Conservation (phyloP, 106 monocot species). For the Platanthera zijinensis region DNA sequence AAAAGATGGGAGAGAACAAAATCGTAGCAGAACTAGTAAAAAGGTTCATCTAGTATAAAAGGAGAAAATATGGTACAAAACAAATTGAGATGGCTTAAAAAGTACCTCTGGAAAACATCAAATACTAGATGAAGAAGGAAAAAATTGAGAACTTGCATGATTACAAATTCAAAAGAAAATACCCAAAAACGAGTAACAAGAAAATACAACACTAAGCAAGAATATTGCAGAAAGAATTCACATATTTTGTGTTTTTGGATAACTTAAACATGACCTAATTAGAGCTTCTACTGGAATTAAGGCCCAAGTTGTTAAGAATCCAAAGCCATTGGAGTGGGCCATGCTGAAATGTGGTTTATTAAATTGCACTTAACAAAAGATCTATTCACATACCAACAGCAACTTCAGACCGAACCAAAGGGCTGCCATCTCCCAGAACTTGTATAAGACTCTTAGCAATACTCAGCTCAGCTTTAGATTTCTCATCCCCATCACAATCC, state of each 20-base stretch:
- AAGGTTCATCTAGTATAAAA: neutral
- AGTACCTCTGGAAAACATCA: neutral
- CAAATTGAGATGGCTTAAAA: neutral
- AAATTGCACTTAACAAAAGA: neutral
- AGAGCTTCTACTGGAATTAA: neutral
- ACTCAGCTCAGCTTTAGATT: conserved; percentile 62
- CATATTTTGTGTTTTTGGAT: neutral
- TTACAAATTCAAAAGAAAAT: neutral
- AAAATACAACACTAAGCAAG: neutral
- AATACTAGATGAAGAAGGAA: neutral
- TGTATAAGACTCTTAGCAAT: conserved; percentile 65
- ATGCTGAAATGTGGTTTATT: neutral
- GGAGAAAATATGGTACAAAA: neutral
- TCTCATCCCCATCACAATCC: conserved; percentile 85
- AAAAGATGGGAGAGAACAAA: neutral
- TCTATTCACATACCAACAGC: conserved; percentile 52
- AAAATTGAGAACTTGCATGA: neutral
- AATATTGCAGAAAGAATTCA: neutral
- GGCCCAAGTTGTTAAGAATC: neutral
- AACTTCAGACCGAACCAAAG: conserved; percentile 93
- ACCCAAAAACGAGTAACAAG: neutral
- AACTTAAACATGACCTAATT: neutral
- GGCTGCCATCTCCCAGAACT: conserved; percentile 75
- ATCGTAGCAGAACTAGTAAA: neutral
- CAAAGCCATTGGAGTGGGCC: neutral